These are phyloP conservation scores for Hebeloma cylindrosporum DNA, from an alignment of 768 basidiomycete species.

Conservation along the genomic window DNA sequence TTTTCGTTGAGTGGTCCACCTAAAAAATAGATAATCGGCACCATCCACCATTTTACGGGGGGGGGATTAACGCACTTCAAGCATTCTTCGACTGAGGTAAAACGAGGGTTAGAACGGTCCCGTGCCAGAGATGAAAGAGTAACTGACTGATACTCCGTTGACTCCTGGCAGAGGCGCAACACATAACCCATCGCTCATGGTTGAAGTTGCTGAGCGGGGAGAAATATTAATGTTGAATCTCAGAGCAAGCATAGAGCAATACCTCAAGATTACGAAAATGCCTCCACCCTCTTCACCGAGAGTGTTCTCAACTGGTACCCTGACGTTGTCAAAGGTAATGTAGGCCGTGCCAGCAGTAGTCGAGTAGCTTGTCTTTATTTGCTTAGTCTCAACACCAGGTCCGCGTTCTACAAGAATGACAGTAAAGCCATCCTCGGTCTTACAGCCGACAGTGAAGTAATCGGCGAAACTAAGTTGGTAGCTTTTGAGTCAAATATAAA, in stretches of 20 bases:
- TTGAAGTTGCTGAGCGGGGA: conserved; percentile 95
- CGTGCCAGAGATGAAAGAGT: neutral
- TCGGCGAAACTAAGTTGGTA: conserved; percentile 40
- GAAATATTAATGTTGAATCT: too few relatives aligned
- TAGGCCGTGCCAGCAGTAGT: conserved; percentile 83
- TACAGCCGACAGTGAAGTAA: conserved; percentile 73
- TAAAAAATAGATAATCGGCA: conserved; percentile 22
- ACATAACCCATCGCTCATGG: conserved; percentile 94
- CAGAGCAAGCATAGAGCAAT: neutral
- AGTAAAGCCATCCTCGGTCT: conserved; percentile 72
- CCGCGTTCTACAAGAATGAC: conserved; percentile 72
- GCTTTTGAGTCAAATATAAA: neutral
- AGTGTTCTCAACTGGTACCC: conserved; percentile 86
- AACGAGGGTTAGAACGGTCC: neutral
- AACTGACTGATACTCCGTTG: conserved; percentile 33
- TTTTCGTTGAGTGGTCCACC: conserved; percentile 86
- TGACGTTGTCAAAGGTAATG: conserved; percentile 80
- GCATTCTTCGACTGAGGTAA: conserved; percentile 71
- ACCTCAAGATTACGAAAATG: conserved; percentile 39
- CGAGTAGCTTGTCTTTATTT: conserved; percentile 78
- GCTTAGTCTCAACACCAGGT: conserved; percentile 71
- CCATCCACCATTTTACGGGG: neutral
- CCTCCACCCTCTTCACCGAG: conserved; percentile 55
- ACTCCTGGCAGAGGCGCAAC: conserved; percentile 64
- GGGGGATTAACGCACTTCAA: conserved; percentile 52